Evolutionary conservation across 108 stramenopile genomes (phyloP).

Genomic region (Cyclotella cryptica): DNA sequence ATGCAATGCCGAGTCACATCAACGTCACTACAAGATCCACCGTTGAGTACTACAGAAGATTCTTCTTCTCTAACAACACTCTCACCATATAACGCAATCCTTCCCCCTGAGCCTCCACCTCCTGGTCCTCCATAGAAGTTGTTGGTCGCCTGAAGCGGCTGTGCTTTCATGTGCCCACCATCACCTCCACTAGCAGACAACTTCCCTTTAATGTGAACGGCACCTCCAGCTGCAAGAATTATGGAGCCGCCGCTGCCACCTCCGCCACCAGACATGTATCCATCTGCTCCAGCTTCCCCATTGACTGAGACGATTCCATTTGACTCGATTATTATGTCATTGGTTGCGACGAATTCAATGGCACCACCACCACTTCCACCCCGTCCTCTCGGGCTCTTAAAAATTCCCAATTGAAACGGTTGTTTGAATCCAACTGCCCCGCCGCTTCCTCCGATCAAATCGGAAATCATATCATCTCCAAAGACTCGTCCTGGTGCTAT

Average conservation of each 20-base stretch:
- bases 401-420: slow-evolving; percentile 56
- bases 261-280: slow-evolving; percentile 65
- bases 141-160: not conserved
- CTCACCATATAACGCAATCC: slow-evolving; percentile 74
- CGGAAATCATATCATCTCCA: slow-evolving; percentile 29
- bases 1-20: slow-evolving; percentile 22
- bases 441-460: not conserved
- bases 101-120: slow-evolving; percentile 82
- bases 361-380: slow-evolving; percentile 88
- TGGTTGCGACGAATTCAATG: slow-evolving; percentile 77
- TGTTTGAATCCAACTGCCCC: slow-evolving; percentile 52
- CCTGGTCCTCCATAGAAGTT: slow-evolving; percentile 54
- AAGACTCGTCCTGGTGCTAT: slow-evolving; percentile 38
- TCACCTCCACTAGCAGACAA: slow-evolving; percentile 69
- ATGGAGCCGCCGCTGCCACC: slow-evolving; percentile 82
- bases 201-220: slow-evolving; percentile 50
- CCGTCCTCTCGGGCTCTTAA: slow-evolving; percentile 48
- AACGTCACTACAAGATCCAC: slow-evolving; percentile 33
- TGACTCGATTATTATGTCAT: slow-evolving; percentile 73
- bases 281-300: slow-evolving; percentile 67
- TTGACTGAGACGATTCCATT: slow-evolving; percentile 58
- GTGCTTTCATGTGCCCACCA: slow-evolving; percentile 60
- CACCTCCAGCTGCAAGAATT: slow-evolving; percentile 73
- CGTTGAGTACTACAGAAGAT: slow-evolving; percentile 22
- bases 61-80: slow-evolving; percentile 44